Base-by-base conservation (phyloP, 139 green algal genomes). In the Chlamydomonas asymmetrica region DNA sequence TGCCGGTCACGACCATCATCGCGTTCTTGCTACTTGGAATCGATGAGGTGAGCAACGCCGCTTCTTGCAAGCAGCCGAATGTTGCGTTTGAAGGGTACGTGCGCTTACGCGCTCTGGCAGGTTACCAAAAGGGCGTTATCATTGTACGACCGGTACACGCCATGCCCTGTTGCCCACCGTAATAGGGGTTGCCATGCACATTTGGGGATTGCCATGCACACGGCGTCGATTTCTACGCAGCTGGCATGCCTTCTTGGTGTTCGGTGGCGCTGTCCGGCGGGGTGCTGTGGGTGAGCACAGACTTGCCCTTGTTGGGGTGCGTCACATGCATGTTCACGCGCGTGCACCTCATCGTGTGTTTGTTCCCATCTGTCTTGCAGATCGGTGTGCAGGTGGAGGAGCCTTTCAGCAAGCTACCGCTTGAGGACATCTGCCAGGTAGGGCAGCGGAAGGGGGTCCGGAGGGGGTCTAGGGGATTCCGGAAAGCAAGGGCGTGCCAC, bases 331-430 rank as follows among this genome's bases (percentile, higher is more conserved):
- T 52, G 45, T 16, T 52, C 13, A 52, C 45, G 13, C 45, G 13
- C 13, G 13, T 13, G 45, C 45, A 16, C 45, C 13, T 13, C 45
- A 52, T 25, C 45, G 13, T 16, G 45, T 16, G 13, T 16, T 52
- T 16, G 45, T 16, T 25, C 13, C 45, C 13, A 16, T 13, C 13
- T 16, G 45, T 16, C 50, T 25, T 5, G 66, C 75, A 86, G 66
- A 86, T 86, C 60, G 80, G 80, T 9, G 80, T 86, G n/a, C 75
- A 84, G 69, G 81, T 84, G 60, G 79, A 92, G 84, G 84, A 92
- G 79, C 87, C 87, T 4, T 92, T 84, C 60, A 38, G 22, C 39
- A 81, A 79, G 52, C 66, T 87, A 63, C 75, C 82, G 13, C 73
- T 87, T 29, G 73, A 74, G 37, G 72, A 81, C 9, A 63, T 87